These are phyloP conservation scores for Wallacemonas sp. DNA, from an alignment of 208 protist genomes.

Conservation along the genomic window DNA sequence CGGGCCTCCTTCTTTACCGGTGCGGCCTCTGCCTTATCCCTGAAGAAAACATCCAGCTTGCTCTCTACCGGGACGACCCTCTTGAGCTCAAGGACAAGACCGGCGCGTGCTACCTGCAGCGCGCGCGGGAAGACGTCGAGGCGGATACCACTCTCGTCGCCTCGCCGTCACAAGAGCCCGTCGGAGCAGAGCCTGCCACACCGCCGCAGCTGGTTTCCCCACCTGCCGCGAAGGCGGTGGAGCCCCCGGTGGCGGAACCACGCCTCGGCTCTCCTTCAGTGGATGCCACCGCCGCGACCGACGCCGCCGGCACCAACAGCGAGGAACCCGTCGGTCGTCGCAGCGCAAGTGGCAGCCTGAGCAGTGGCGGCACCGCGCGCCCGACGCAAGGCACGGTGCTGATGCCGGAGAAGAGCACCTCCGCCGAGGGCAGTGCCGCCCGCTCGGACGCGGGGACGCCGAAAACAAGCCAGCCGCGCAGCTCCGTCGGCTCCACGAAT, in stretches of 20 bases:
- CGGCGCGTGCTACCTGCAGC: constrained; percentile 37
- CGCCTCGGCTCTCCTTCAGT: too few species aligned
- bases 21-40: constrained; percentile 51
- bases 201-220: too few species aligned
- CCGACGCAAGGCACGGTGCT: background rate
- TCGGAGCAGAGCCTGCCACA: too few species aligned
- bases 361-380: background rate
- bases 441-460: background rate
- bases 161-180: background rate
- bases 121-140: constrained; percentile 17
- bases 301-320: too few species aligned
- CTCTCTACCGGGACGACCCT: constrained; percentile 54
- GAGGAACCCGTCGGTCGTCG: background rate
- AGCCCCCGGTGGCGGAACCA: too few species aligned
- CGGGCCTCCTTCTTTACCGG: constrained; percentile 41
- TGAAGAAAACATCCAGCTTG: constrained; percentile 55
- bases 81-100: constrained; percentile 45
- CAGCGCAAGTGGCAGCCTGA: background rate
- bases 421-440: background rate
- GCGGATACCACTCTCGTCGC: constrained; percentile 2
- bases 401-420: background rate
- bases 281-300: too few species aligned
- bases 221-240: too few species aligned
- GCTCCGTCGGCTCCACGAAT: background rate
- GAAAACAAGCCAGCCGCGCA: background rate